A percentile compares a stretch with the other conserved stretches of the same genome.
Evolutionary conservation across 1,139 yeast genomes (phyloP).

Genomic region (Protomyces arabidopsidicola): DNA sequence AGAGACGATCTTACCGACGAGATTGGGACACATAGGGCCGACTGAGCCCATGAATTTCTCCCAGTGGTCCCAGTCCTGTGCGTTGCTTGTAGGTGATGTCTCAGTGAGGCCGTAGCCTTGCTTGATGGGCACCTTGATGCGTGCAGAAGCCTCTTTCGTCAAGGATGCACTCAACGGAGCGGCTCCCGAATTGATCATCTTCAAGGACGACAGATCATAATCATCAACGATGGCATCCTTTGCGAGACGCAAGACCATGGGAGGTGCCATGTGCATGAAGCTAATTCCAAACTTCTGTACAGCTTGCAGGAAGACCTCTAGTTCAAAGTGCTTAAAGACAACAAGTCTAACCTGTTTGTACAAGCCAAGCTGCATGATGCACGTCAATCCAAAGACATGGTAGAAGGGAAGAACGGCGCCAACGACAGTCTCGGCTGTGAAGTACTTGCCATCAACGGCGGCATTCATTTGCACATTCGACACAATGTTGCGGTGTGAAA

Average conservation of each 20-base stretch:
- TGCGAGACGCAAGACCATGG: conserved; percentile 42
- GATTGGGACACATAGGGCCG: conserved; percentile 75
- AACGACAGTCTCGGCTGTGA: conserved; percentile 14
- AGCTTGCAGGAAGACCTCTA: conserved; percentile 23
- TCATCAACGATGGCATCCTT: conserved; percentile 41
- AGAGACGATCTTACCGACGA: conserved; percentile 82
- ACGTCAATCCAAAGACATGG: conserved; percentile 30
- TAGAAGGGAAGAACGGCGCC: conserved; percentile 22
- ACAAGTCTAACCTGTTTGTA: conserved; percentile 24
- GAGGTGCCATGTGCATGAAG: conserved; percentile 39
- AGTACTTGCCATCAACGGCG: conserved; percentile 25
- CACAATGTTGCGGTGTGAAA: conserved; percentile 45
- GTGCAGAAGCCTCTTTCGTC: conserved; percentile 35
- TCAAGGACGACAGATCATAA: conserved; percentile 34
- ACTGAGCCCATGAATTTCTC: conserved; percentile 57
- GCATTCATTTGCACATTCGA: conserved; percentile 33
- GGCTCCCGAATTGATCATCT: conserved; percentile 40
- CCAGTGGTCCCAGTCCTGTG: conserved; percentile 59
- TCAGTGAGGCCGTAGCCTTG: conserved; percentile 79
- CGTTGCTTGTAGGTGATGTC: conserved; percentile 80
- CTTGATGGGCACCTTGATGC: conserved; percentile 22
- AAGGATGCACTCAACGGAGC: conserved; percentile 40
- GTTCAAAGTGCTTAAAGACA: conserved; percentile 29
- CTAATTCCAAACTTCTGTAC: conserved; percentile 23
- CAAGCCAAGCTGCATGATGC: conserved; percentile 27